Evolutionary conservation across 192 early-diverging fungal species (phyloP), one percentile per base, ranked within the genome.

Genomic region (Allomyces javanicus): DNA sequence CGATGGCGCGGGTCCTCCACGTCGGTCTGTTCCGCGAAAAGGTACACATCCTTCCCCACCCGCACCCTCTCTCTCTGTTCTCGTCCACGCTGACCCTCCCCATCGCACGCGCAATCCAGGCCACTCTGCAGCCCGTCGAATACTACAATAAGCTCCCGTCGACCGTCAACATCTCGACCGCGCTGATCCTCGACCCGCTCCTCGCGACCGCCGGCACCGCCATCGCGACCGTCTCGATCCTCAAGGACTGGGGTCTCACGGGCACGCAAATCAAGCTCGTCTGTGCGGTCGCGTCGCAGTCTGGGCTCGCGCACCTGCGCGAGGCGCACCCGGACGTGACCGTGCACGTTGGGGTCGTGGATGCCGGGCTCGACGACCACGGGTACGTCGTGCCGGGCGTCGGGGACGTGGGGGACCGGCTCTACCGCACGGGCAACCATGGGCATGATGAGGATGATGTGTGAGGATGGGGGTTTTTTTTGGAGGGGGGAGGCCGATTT

Each of bases 71-170:
- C 19, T 1, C 45, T 10, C 45, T 6, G 10, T 19, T 6, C 45
- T 6, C 45, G 45, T 1, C 10, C 45, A 17, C 45, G 45, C 45
- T 50, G 1, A 50, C 45, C 19, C 19, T 50, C 19, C 45, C 19
- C 45, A 2, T 24, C 65, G 25, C 22, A 44, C 66, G 24, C 66
- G 22, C 7, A 10, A 62, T 43, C n/a, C 64, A 83, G 77, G 66
- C 82, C 6, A 86, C 88, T 1, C 76, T 91, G 50, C 82, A 85
- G 68, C 91, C 91, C 9, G 88, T 93, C n/a, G 91, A 93, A 72
- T 93, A 93, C 75, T 93, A 90, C 77, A 93, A 93, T 72, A 93
- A 91, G 72, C 76, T 93, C 24, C 91, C 91, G 9, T 67, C 72
- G 23, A 67, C 72, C 10, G 85, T 86, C 64, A 77, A 78, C 23